Conservation (phyloP, 208 protist genomes). For the Lotmaria passim region DNA sequence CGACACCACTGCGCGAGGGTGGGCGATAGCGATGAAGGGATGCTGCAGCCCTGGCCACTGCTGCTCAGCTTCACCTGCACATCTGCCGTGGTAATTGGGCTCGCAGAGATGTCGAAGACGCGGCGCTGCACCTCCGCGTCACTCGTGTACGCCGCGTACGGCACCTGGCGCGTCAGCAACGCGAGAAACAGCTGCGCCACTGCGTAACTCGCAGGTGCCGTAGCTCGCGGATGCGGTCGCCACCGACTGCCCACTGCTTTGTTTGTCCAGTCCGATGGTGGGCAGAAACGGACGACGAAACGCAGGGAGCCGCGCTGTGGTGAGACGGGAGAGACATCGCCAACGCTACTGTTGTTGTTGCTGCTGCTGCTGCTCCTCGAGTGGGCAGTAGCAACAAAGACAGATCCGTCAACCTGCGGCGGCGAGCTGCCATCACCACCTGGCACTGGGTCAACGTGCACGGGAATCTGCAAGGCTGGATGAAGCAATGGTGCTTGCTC, state of each 20-base stretch:
- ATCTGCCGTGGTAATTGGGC: neutral
- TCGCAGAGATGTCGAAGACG: constrained; percentile 31
- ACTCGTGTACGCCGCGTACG: constrained; percentile 41
- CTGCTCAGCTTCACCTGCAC: constrained; percentile 27
- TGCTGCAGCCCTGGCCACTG: constrained; percentile 34
- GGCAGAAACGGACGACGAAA: constrained; percentile 37
- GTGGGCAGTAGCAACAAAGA: too few relatives aligned
- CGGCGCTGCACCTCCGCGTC: constrained; percentile 39
- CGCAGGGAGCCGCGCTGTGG: constrained; percentile 9
- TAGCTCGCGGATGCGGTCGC: constrained; percentile 64
- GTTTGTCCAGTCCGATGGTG: constrained; percentile 34
- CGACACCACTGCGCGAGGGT: constrained; percentile 33
- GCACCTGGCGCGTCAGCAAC: constrained; percentile 46
- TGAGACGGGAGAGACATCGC: too few relatives aligned
- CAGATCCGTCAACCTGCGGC: too few relatives aligned
- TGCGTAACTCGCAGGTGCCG: constrained; percentile 55
- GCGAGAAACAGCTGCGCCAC: constrained; percentile 68
- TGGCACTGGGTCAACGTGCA: constrained; percentile 5
- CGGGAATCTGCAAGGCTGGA: neutral
- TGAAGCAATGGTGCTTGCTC: constrained; percentile 6
- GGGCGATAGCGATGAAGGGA: constrained; percentile 38
- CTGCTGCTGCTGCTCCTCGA: too few relatives aligned
- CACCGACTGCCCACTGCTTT: constrained; percentile 50
- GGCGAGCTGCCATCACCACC: too few relatives aligned
- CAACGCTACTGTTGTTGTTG: too few relatives aligned